Base-by-base conservation (phyloP, 1,284 basidiomycete genomes). In the Grifola frondosa region DNA sequence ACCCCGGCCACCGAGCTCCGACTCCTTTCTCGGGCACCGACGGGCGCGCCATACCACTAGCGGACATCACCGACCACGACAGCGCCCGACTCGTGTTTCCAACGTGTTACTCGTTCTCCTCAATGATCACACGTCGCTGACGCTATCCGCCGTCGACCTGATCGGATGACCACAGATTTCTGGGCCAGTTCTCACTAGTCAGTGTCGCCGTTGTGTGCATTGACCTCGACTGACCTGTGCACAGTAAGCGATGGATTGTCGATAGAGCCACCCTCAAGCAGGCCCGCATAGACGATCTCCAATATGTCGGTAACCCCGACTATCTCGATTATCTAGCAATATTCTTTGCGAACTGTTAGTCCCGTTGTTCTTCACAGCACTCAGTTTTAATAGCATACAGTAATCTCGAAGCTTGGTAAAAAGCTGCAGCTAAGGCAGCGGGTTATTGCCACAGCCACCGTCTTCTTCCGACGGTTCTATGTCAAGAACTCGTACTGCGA, bases 401-500 rank as follows among this genome's bases (percentile, higher is more conserved):
- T 89, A 11, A 90, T 97, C 33, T 82, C 85, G 20, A 91, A 89
- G 63, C 77, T 99, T 3, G 90, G 90, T 28, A 93, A 91, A 67
- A 87, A 88, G 42, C 74, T 98, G 29, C 68, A 77, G 33, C 75
- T 97, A 3, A 79, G 92, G 11, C 96, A 98, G 63, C 77, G 92
- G 21, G 91, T 92, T 1, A 88, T 93, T 40, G 92, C 95, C 1
- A 97, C 95, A 0, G 91, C 96, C 1, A 91, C 84, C 30, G 82
- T 97, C 28, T 98, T 94, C 69, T 96, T 98, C 65, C 82, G 88
- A 25, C 76, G 96, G 17, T 99, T 98, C 69, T 99, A 98, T 65
- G 71, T 95, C 53, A 93, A 94, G 71, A 97, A 94, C 62, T 78
- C 82, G 2, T 96, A 93, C 61, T 92, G 88, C 67, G 92, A 97